Conservation (phyloP, 208 protist genomes). For the Trypanosoma congolense region DNA sequence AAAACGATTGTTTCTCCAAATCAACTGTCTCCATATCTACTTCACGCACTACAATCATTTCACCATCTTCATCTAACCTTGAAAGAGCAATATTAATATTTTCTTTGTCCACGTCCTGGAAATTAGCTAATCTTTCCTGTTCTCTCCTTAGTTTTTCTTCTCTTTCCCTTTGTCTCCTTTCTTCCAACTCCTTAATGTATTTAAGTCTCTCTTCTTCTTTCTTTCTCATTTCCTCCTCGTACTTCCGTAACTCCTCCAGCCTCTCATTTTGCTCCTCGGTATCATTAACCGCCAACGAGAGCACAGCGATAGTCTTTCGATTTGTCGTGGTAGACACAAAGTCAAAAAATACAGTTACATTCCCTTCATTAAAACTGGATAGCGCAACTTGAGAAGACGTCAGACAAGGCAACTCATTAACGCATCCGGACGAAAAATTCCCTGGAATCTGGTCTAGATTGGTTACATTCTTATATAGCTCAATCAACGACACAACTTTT, state of each 20-base stretch:
- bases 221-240: conserved; percentile 25
- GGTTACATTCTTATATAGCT: conserved; percentile 17
- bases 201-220: conserved; percentile 37
- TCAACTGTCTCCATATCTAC: conserved; percentile 43
- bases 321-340: conserved; percentile 18
- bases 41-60: conserved; percentile 72
- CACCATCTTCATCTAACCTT: conserved; percentile 39
- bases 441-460: conserved; percentile 11
- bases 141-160: conserved; percentile 33
- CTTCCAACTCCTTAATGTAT: conserved; percentile 28
- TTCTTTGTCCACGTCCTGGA: conserved; percentile 33
- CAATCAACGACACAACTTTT: conserved; percentile 10
- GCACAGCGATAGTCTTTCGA: conserved; percentile 11
- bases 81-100: conserved; percentile 39
- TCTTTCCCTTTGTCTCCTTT: conserved; percentile 34
- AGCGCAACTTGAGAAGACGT: conserved; percentile 24
- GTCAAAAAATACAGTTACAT: conserved; percentile 21
- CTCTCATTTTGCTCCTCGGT: conserved; percentile 38
- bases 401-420: conserved; percentile 8
- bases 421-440: conserved; percentile 14
- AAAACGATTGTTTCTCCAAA: conserved; percentile 71
- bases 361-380: conserved; percentile 4
- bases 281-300: conserved; percentile 44
- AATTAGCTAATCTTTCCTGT: conserved; percentile 31
- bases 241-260: conserved; percentile 26